Evolutionary conservation across 352 stramenopile genomes (phyloP), one percentile per base, ranked within the genome.

Genomic region (Globisporangium splendens): DNA sequence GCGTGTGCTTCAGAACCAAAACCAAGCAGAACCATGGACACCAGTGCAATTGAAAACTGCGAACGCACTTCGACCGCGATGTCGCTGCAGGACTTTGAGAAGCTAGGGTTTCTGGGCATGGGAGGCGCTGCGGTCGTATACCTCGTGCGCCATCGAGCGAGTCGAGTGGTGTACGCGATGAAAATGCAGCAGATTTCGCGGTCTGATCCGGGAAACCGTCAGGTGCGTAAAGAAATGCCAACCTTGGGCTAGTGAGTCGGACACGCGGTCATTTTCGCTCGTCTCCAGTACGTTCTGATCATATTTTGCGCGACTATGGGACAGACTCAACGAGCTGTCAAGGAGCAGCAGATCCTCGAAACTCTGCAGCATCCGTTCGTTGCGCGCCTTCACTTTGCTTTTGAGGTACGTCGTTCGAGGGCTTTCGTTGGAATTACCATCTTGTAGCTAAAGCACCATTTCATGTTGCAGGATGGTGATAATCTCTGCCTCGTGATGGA

Each of bases 351-450:
- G 20, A 71, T 77, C 43, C 47, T 77, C 11, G 39, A 64, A 49
- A 60, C 58, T 17, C 55, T 77, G 28, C 54, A 38, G 8, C 69
- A 77, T 39, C 69, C 69, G 44, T 77, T 77, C 20, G 41, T 77
- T 28, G 62, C 59, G 31, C 31, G 35, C 8, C 59, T 77, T 6
- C 58, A 69, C 18, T 57, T 68, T 10, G 50, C 62, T 1, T 73
- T 77, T 44, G 43, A 59, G 44, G 54, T 59, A 47, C 50, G n/a
- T 31, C 17, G 15, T 21, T 48, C 13, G 28, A 6, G 7, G 3
- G 28, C 28, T 6, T 8, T 20, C 10, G 1, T 31, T 6, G 22
- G n/a, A 1, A 21, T 24, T 7, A 31, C 12, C 11, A n/a, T 58
- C 15, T 46, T 44, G 24, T 15, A 53, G 11, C 8, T 21, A 14